Percentiles rank a stretch among this genome's conserved stretches.
phyloP scores from a whole-genome alignment of 306 rosid species.

The Quercus cerris region DNA sequence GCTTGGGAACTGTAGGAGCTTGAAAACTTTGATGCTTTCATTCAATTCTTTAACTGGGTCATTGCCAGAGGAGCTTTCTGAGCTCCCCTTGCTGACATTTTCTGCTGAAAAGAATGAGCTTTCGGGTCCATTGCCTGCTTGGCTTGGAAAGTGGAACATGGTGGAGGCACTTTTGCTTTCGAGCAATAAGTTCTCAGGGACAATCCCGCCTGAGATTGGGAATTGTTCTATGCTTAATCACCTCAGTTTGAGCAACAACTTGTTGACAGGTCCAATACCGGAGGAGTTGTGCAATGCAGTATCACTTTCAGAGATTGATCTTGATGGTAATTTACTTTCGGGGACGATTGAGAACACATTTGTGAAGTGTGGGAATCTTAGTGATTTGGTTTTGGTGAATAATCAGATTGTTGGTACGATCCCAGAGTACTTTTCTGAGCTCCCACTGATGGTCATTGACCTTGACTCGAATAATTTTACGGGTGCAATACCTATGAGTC shows the following conservation, averaged over 20 bases:
- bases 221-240: constrained; percentile 63
- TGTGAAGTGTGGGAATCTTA: constrained; percentile 61
- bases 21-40: constrained; percentile 67
- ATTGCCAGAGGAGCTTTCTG: constrained; percentile 81
- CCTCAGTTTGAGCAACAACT: constrained; percentile 72
- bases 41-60: constrained; percentile 79
- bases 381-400: constrained; percentile 59
- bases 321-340: constrained; percentile 58
- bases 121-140: constrained; percentile 74
- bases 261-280: constrained; percentile 67
- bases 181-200: constrained; percentile 58
- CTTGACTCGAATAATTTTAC: constrained; percentile 86
- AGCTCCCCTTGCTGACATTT: constrained; percentile 63
- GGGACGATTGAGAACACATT: constrained; percentile 65
- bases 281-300: constrained; percentile 74
- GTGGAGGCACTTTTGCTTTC: constrained; percentile 61
- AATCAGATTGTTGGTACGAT: constrained; percentile 72
- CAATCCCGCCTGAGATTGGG: constrained; percentile 85
- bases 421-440: constrained; percentile 73
- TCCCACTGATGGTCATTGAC: constrained; percentile 75
- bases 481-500: constrained; percentile 53
- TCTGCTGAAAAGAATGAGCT: constrained; percentile 85
- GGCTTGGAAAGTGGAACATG: constrained; percentile 77
- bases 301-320: constrained; percentile 68
- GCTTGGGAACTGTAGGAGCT: constrained; percentile 65